These are phyloP conservation scores for Metschnikowia proteae DNA, from an alignment of 805 yeast genomes.

Conservation along the genomic window DNA sequence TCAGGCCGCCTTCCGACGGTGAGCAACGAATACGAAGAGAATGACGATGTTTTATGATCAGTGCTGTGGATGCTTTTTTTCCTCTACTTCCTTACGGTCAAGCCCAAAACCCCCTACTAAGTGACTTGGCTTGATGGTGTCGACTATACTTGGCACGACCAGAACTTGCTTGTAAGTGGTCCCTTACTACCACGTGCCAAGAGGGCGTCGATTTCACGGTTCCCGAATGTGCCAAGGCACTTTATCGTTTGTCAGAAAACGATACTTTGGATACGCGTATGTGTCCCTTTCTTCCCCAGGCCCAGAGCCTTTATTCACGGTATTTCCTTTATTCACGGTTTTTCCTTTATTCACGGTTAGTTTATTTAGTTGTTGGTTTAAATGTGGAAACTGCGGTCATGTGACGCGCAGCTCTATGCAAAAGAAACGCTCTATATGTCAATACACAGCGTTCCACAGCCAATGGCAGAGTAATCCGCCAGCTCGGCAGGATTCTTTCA, in stretches of 20 bases:
- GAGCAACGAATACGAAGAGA: not conserved
- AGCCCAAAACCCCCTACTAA: too few species aligned
- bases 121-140: too few species aligned
- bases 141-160: too few species aligned
- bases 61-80: not conserved
- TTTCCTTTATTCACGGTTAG: not conserved
- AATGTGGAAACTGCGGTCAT: slow-evolving; percentile 1
- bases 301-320: not conserved
- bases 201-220: too few species aligned
- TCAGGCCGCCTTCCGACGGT: not conserved
- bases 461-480: not conserved
- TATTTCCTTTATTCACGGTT: too few species aligned
- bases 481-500: not conserved
- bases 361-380: slow-evolving; percentile 1
- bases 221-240: too few species aligned
- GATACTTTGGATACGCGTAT: too few species aligned
- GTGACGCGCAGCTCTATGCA: slow-evolving; percentile 4
- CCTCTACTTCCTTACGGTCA: not conserved
- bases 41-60: not conserved
- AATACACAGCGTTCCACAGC: not conserved
- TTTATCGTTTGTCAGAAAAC: too few species aligned
- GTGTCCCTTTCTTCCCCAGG: not conserved
- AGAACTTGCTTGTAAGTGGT: too few species aligned
- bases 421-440: slow-evolving; percentile 2
- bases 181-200: too few species aligned